A percentile compares a stretch with the other conserved stretches of the same genome.
Conservation (phyloP, 2,329 filamentous ascomycete species). For the Monosporascus sp. region DNA sequence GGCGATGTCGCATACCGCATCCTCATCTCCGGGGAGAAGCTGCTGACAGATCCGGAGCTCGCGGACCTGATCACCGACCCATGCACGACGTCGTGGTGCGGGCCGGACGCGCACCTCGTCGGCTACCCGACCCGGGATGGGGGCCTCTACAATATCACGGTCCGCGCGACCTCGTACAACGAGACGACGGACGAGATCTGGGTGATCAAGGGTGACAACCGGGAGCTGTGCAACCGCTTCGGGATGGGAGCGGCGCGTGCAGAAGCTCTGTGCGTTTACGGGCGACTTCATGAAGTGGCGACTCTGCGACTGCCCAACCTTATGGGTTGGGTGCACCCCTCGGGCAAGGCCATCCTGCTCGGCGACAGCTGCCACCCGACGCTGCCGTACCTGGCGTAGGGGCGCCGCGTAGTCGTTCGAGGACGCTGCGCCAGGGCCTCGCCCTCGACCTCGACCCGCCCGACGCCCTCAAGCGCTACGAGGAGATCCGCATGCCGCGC, state of each 20-base stretch:
- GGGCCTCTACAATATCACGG: slow-evolving; percentile 29
- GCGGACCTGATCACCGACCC: slow-evolving; percentile 21
- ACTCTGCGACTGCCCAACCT: slow-evolving; percentile 36
- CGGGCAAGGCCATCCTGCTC: slow-evolving; percentile 34
- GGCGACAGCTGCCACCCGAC: slow-evolving; percentile 42
- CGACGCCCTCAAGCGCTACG: slow-evolving; percentile 4
- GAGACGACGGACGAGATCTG: not conserved
- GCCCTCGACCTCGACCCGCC: slow-evolving; percentile 2
- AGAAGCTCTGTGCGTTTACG: slow-evolving; percentile 28
- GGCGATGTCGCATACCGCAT: slow-evolving; percentile 32
- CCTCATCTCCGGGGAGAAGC: slow-evolving; percentile 20
- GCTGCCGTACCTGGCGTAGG: slow-evolving; percentile 42
- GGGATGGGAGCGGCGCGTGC: slow-evolving; percentile 28
- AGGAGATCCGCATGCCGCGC: slow-evolving; percentile 5
- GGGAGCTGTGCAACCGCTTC: slow-evolving; percentile 31
- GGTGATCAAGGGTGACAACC: slow-evolving; percentile 22
- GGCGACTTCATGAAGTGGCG: slow-evolving; percentile 41
- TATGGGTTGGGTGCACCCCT: slow-evolving; percentile 33
- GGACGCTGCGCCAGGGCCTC: slow-evolving; percentile 28
- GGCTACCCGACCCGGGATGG: slow-evolving; percentile 27
- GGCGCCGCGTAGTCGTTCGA: slow-evolving; percentile 40
- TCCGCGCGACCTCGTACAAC: slow-evolving; percentile 17
- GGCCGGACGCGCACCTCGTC: slow-evolving; percentile 27
- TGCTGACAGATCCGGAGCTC: slow-evolving; percentile 21
- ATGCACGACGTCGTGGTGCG: slow-evolving; percentile 27